These are phyloP conservation scores for Zasmidium cellare DNA, from an alignment of 2,329 filamentous ascomycete genomes.

Conservation along the genomic window DNA sequence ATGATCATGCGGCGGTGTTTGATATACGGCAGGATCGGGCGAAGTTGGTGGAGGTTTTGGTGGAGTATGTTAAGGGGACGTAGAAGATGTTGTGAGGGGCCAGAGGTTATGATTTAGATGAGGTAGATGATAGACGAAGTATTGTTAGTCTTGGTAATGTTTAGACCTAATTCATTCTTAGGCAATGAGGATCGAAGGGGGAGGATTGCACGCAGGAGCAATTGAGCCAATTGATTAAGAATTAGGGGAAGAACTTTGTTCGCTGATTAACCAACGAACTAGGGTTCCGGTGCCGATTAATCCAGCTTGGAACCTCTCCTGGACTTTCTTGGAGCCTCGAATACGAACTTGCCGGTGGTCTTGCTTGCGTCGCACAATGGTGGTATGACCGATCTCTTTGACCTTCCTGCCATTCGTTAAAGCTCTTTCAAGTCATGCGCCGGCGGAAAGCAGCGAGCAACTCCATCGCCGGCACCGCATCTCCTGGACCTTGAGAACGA, in stretches of 20 bases:
- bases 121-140: too few relatives aligned
- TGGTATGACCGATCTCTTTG: not conserved
- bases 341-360: not conserved
- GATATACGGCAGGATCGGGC: constrained; percentile 33
- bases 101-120: not conserved
- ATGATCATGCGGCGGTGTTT: constrained; percentile 67
- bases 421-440: constrained; percentile 3
- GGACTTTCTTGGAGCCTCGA: not conserved
- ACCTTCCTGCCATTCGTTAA: not conserved
- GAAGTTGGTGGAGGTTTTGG: constrained; percentile 28
- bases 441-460: constrained; percentile 1
- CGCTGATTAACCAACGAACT: too few relatives aligned
- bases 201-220: too few relatives aligned
- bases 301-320: not conserved
- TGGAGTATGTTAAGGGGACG: constrained; percentile 23
- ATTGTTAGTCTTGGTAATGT: not conserved
- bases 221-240: too few relatives aligned
- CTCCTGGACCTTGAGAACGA: constrained; percentile 6
- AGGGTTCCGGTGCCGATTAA: not conserved
- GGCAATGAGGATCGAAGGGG: too few relatives aligned
- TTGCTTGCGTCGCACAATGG: not conserved
- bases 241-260: too few relatives aligned
- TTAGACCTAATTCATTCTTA: not conserved
- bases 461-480: not conserved
- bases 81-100: not conserved